Base-by-base conservation (phyloP, 1,139 yeast species). In the Arxiozyma telluris region DNA sequence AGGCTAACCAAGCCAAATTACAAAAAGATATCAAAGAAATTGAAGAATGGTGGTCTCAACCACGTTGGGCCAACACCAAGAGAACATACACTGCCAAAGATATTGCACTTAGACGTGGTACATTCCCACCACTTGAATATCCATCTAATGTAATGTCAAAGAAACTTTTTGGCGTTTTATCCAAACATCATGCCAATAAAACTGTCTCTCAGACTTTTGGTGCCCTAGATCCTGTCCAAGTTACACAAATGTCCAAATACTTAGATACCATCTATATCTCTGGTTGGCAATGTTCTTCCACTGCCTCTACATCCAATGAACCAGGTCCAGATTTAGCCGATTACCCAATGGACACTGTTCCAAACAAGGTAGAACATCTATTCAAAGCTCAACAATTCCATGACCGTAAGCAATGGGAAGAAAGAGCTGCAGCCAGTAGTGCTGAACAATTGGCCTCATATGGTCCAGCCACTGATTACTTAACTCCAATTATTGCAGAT, bases 251-350 rank as follows among this genome's bases (percentile, higher is more conserved):
- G 96, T 96, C 96, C 62, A 88, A 87, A 73, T 88, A 89, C 75
- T 78, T 91, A 68, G 98, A 91, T 73, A 81, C 96, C 27, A 81
- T 93, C 64, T 91, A 93, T 72, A 95, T 91, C 61, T 87, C 96
- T 50, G 98, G 98, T 56, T 91, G 98, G 98, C 98, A 93, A 76
- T 90, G 96, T 73, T 90, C 97, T 53, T 89, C 97, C 41, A 91
- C 97, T 52, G 97, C 98, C 54, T 91, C 97, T 30, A 87, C 96
- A 50, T 87, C 96, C 46, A 91, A 93, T 71, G 98, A 91, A 75
- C 98, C 98, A 50, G 88, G 96, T 46, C 98, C 98, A 57, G 98
- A 93, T 78, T 81, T 93, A 69, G 98, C 98, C 57, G 98, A 93
- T 73, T 93, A 93, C 74, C 98, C 98, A 55, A 87, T 86, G 87